Percentiles rank a stretch among this genome's conserved stretches.
phyloP scores from a whole-genome alignment of 2,329 filamentous ascomycete genomes.

The Nemania sp. region DNA sequence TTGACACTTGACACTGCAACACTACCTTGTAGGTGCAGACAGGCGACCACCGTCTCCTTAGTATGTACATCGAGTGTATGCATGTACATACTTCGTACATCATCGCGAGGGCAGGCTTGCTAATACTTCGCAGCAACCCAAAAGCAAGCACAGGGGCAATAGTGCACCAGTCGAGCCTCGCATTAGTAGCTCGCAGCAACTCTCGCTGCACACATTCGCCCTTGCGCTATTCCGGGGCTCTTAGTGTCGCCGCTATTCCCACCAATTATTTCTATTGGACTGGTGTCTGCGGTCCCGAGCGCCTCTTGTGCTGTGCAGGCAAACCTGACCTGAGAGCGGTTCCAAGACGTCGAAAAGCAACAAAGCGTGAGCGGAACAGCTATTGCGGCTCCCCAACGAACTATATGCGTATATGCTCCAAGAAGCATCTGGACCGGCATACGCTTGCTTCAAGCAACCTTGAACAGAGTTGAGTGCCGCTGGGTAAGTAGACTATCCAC shows the following conservation, averaged over 20 bases:
- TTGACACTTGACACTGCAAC: slow-evolving; percentile 4
- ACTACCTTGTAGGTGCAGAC: no score
- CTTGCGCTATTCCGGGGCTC: slow-evolving; percentile 9
- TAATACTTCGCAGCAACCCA: no score
- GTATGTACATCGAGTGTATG: slow-evolving; percentile 8
- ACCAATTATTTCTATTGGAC: neutral
- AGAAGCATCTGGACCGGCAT: slow-evolving; percentile 1
- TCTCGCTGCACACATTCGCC: slow-evolving; percentile 1
- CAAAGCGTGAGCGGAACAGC: neutral
- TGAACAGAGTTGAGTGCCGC: neutral
- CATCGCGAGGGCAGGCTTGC: slow-evolving; percentile 11
- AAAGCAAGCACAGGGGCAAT: slow-evolving; percentile 14
- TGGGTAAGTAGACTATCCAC: neutral
- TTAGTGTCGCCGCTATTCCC: neutral
- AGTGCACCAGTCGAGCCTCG: neutral
- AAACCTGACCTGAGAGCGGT: neutral
- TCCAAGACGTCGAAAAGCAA: slow-evolving; percentile 3
- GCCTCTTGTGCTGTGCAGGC: neutral
- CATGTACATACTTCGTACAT: neutral
- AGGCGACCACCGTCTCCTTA: no score
- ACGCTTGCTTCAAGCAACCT: neutral
- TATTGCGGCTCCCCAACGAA: neutral
- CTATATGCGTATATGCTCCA: neutral
- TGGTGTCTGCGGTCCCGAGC: slow-evolving; percentile 4
- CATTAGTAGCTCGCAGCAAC: slow-evolving; percentile 4